These are phyloP conservation scores for Leptodermis oblonga DNA, from an alignment of 257 asterid genomes.

Conservation along the genomic window DNA sequence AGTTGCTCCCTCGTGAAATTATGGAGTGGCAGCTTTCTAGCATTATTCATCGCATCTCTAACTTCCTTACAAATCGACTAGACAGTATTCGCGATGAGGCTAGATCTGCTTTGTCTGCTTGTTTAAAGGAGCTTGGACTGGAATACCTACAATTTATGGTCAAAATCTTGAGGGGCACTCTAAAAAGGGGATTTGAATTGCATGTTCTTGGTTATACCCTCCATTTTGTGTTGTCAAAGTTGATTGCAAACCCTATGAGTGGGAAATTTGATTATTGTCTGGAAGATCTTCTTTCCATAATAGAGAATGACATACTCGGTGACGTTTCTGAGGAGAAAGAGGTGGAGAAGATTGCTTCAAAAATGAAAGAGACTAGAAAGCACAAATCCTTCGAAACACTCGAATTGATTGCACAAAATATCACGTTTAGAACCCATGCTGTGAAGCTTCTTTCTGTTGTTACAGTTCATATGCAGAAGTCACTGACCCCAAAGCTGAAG, in stretches of 20 bases:
- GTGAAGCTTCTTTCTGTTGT: slow-evolving; percentile 68
- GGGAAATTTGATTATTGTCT: slow-evolving; percentile 84
- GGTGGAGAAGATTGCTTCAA: slow-evolving; percentile 92
- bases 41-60: slow-evolving; percentile 82
- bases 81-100: slow-evolving; percentile 94
- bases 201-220: slow-evolving; percentile 89
- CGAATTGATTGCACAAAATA: slow-evolving; percentile 65
- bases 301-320: slow-evolving; percentile 74
- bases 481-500: slow-evolving; percentile 64
- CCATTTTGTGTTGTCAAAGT: slow-evolving; percentile 68
- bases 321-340: slow-evolving; percentile 96
- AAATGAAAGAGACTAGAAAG: slow-evolving; percentile 93
- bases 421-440: slow-evolving; percentile 77
- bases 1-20: slow-evolving; percentile 74
- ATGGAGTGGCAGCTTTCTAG: slow-evolving; percentile 81
- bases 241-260: slow-evolving; percentile 42
- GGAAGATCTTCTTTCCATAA: slow-evolving; percentile 67
- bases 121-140: slow-evolving; percentile 84
- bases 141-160: slow-evolving; percentile 78
- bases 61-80: slow-evolving; percentile 67
- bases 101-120: slow-evolving; percentile 80
- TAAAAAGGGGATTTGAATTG: slow-evolving; percentile 80
- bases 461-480: slow-evolving; percentile 56
- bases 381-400: slow-evolving; percentile 88
- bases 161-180: slow-evolving; percentile 60